Percentiles rank a stretch among this genome's conserved stretches.
phyloP scores from a whole-genome alignment of 106 monocot genomes.

The Gastrodia elata region DNA sequence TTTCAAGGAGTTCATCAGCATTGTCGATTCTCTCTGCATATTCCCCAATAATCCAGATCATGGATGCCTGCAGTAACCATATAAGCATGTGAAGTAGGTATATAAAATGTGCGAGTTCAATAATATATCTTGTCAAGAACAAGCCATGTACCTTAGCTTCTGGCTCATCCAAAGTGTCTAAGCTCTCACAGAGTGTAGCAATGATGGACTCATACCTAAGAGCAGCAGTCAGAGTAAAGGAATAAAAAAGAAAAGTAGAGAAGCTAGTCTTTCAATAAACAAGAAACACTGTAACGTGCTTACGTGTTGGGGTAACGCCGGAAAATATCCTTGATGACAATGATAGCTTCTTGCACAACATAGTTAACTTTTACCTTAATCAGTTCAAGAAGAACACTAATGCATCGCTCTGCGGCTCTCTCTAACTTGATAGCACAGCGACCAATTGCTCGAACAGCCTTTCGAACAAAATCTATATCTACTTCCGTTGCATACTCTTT shows the following conservation, averaged over 20 bases:
- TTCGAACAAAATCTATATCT: conserved; percentile 99
- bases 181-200: conserved; percentile 96
- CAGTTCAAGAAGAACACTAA: conserved; percentile 97
- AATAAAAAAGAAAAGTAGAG: not conserved
- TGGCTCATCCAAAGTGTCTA: conserved; percentile 97
- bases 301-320: conserved; percentile 98
- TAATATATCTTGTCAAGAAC: not conserved
- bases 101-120: not conserved
- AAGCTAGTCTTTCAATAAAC: not conserved
- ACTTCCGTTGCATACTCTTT: conserved; percentile 99
- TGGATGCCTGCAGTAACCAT: conserved; percentile 64
- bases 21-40: conserved; percentile 99
- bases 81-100: not conserved
- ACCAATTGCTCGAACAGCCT: conserved; percentile 98
- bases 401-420: conserved; percentile 95
- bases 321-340: conserved; percentile 98
- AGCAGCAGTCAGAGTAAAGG: not conserved
- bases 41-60: conserved; percentile 99
- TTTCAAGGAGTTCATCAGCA: conserved; percentile 98
- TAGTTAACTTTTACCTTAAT: conserved; percentile 99
- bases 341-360: conserved; percentile 99
- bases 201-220: conserved; percentile 96
- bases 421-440: conserved; percentile 98
- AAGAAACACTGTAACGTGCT: conserved; percentile 13
- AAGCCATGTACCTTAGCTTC: conserved; percentile 79